These are phyloP conservation scores for Scheffersomyces titani DNA, from an alignment of 1,139 yeast species.

Conservation along the genomic window DNA sequence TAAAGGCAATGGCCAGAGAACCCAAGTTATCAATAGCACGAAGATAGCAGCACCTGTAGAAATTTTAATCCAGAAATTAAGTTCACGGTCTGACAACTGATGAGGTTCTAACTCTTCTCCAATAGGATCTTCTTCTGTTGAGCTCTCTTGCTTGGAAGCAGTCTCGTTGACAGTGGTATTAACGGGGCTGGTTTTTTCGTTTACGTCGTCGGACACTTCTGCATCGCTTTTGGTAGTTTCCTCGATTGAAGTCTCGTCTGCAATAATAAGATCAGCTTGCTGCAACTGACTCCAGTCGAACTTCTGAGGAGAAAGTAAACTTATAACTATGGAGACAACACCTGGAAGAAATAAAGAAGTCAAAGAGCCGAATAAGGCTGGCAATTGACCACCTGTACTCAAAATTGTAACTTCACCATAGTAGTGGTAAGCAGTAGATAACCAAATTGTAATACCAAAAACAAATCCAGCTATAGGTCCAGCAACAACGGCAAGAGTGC, in stretches of 20 bases:
- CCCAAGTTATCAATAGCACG: slow-evolving; percentile 34
- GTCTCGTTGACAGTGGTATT: not conserved
- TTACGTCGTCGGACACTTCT: not conserved
- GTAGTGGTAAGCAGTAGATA: slow-evolving; percentile 24
- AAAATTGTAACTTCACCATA: slow-evolving; percentile 24
- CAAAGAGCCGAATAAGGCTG: slow-evolving; percentile 33
- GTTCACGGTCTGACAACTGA: slow-evolving; percentile 12
- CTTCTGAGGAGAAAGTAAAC: slow-evolving; percentile 26
- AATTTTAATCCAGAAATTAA: slow-evolving; percentile 24
- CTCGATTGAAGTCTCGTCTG: slow-evolving; percentile 9
- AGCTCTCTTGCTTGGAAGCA: not conserved
- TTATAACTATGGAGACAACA: slow-evolving; percentile 23
- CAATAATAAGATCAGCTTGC: slow-evolving; percentile 21
- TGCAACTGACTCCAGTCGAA: slow-evolving; percentile 35
- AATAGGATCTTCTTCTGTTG: not conserved
- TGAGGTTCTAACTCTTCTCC: slow-evolving; percentile 1
- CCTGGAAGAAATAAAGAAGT: slow-evolving; percentile 36
- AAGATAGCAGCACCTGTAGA: slow-evolving; percentile 30
- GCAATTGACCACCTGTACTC: slow-evolving; percentile 30
- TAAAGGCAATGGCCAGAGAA: slow-evolving; percentile 49
- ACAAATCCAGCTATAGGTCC: slow-evolving; percentile 27
- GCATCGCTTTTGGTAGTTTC: slow-evolving; percentile 2
- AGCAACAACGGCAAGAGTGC: slow-evolving; percentile 25
- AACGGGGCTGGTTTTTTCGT: slow-evolving; percentile 4
- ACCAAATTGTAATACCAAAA: slow-evolving; percentile 26